phyloP scores from a whole-genome alignment of 768 basidiomycete genomes.

The Fomitopsis serialis region DNA sequence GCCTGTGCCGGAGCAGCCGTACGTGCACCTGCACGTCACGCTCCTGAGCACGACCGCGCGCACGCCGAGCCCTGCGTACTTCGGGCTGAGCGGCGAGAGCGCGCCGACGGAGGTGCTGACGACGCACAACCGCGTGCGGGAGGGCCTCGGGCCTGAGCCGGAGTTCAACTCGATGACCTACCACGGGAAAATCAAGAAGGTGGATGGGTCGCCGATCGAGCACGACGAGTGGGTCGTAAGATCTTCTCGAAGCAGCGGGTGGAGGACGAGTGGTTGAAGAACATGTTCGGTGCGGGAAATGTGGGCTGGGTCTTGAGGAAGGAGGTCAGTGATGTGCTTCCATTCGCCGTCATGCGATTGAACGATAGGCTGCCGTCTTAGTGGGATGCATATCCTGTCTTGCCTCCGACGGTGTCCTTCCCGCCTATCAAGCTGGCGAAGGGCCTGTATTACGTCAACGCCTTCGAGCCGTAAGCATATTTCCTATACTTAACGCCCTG shows the following conservation, averaged over 20 bases:
- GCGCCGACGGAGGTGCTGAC: slow-evolving; percentile 71
- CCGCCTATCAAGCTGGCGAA: slow-evolving; percentile 74
- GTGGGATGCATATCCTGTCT: slow-evolving; percentile 80
- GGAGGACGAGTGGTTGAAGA: slow-evolving; percentile 63
- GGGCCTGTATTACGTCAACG: slow-evolving; percentile 87
- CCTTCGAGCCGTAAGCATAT: slow-evolving; percentile 76
- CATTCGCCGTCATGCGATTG: not conserved
- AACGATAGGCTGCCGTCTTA: slow-evolving; percentile 21
- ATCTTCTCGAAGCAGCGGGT: slow-evolving; percentile 72
- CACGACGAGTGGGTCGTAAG: slow-evolving; percentile 72
- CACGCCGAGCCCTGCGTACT: slow-evolving; percentile 59
- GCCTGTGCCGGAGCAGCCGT: slow-evolving; percentile 64
- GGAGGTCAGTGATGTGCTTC: slow-evolving; percentile 40
- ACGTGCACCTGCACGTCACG: slow-evolving; percentile 85
- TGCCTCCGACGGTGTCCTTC: slow-evolving; percentile 61
- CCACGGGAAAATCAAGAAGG: slow-evolving; percentile 47
- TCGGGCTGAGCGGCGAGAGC: slow-evolving; percentile 43
- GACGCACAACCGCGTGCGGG: slow-evolving; percentile 53
- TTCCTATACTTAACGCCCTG: slow-evolving; percentile 1
- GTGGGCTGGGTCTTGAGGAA: slow-evolving; percentile 83
- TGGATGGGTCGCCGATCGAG: slow-evolving; percentile 32
- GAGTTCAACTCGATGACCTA: slow-evolving; percentile 88
- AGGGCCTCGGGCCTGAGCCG: slow-evolving; percentile 39
- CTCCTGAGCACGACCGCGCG: slow-evolving; percentile 75
- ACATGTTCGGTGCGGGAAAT: slow-evolving; percentile 51